Evolutionary conservation across 768 basidiomycete species (phyloP).

Genomic region (Lactarius vividus): DNA sequence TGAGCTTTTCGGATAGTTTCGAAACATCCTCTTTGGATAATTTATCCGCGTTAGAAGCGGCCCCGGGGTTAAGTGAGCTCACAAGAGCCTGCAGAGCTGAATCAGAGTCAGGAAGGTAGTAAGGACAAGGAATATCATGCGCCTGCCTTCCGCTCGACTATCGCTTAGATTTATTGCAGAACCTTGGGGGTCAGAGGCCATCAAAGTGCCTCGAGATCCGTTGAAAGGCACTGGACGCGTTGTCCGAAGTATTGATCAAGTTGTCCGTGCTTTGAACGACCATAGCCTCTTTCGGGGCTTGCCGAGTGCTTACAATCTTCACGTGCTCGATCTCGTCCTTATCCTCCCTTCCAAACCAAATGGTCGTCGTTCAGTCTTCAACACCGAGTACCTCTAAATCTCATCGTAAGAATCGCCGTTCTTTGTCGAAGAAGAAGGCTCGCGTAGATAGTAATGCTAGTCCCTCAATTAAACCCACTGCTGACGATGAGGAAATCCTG

Average conservation of each 20-base stretch:
- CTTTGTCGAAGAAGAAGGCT: conserved; percentile 43
- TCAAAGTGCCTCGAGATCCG: not conserved
- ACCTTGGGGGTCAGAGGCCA: conserved; percentile 15
- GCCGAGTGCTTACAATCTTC: not conserved
- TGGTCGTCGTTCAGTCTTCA: conserved; percentile 46
- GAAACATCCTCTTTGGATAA: conserved; percentile 48
- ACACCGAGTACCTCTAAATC: conserved; percentile 34
- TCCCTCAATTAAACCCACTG: conserved; percentile 28
- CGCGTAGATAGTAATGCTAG: conserved; percentile 12
- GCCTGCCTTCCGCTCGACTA: conserved; percentile 20
- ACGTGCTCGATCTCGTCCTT: not conserved
- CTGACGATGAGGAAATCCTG: conserved; percentile 66
- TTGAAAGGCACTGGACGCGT: not conserved
- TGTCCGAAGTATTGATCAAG: too few species aligned
- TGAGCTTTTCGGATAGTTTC: conserved; percentile 58
- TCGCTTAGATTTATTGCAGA: conserved; percentile 8
- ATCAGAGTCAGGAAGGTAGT: conserved; percentile 12
- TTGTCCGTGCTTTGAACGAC: too few species aligned
- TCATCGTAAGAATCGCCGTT: conserved; percentile 41
- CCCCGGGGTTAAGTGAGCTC: conserved; percentile 36
- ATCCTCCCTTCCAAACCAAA: not conserved
- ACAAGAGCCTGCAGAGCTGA: conserved; percentile 43
- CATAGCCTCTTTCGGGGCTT: not conserved
- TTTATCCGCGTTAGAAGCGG: conserved; percentile 28
- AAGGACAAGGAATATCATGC: not conserved